phyloP scores from a whole-genome alignment of 441 rosid genomes.

The California macrophylla region DNA sequence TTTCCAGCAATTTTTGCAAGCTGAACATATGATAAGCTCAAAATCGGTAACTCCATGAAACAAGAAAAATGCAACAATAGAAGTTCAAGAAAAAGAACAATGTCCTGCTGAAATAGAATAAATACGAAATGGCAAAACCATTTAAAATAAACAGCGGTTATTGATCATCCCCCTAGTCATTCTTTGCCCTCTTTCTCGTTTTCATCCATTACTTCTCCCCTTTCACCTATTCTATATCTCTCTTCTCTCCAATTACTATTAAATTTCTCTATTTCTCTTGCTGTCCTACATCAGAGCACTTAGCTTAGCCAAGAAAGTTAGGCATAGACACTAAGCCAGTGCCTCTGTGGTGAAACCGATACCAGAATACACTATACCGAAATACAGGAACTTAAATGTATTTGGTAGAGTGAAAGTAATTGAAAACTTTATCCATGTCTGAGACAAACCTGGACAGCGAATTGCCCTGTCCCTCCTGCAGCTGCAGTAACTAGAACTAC shows the following conservation, averaged over 20 bases:
- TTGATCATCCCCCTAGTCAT: too few species aligned
- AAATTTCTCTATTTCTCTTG: too few species aligned
- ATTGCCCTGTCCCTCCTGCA: conserved; percentile 98
- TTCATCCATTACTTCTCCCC: too few species aligned
- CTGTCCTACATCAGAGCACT: too few species aligned
- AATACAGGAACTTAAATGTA: too few species aligned
- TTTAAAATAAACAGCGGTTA: too few species aligned
- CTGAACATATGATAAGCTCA: conserved; percentile 36
- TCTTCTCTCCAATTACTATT: too few species aligned
- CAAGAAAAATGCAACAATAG: not conserved
- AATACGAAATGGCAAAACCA: not conserved
- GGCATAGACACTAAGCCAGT: not conserved
- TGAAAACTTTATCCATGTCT: conserved; percentile 10
- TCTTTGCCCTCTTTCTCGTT: too few species aligned
- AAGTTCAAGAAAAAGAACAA: not conserved
- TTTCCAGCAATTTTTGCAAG: conserved; percentile 88
- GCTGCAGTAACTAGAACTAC: conserved; percentile 93
- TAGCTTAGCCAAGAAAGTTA: not conserved
- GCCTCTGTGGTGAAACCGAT: not conserved
- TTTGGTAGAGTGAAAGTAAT: not conserved
- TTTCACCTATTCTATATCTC: too few species aligned
- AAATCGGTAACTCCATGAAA: conserved; percentile 4
- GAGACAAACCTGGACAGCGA: conserved; percentile 79
- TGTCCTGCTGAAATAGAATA: not conserved
- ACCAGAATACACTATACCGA: too few species aligned